Conservation (phyloP, 768 basidiomycete genomes). For the Calvatia gigantea region DNA sequence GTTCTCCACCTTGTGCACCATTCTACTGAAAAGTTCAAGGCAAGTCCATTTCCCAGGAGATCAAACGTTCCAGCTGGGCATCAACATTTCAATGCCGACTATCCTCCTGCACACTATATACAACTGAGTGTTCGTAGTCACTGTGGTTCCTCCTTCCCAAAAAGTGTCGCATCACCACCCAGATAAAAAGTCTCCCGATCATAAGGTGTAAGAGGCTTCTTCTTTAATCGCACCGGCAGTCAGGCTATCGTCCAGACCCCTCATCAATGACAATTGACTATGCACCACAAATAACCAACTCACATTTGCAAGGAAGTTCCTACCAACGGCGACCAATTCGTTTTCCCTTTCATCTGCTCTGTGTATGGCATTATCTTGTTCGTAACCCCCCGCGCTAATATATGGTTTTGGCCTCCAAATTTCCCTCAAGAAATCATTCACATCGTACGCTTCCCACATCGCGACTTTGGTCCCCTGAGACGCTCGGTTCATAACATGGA, state of each 20-base stretch:
- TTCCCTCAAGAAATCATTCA: constrained; percentile 41
- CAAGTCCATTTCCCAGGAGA: too few species aligned
- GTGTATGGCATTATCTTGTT: constrained; percentile 33
- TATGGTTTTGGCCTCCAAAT: constrained; percentile 41
- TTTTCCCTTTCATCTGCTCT: constrained; percentile 27
- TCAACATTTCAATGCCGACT: too few species aligned
- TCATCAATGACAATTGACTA: not conserved
- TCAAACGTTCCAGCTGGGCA: too few species aligned
- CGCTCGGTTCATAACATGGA: constrained; percentile 45
- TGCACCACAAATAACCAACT: not conserved
- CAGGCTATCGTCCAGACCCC: constrained; percentile 8
- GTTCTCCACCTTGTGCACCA: too few species aligned
- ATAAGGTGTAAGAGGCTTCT: not conserved
- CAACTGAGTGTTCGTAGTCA: too few species aligned
- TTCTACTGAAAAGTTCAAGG: too few species aligned
- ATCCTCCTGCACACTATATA: too few species aligned
- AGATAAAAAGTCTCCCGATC: not conserved
- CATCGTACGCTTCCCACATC: constrained; percentile 17
- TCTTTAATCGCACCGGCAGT: constrained; percentile 11
- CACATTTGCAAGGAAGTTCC: constrained; percentile 30
- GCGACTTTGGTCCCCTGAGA: constrained; percentile 13
- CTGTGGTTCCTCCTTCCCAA: too few species aligned
- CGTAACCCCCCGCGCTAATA: constrained; percentile 44
- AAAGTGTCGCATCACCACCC: not conserved
- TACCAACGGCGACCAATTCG: constrained; percentile 27